Evolutionary conservation across 2,329 filamentous ascomycete genomes (phyloP).

Genomic region (Corinectria fuckeliana): DNA sequence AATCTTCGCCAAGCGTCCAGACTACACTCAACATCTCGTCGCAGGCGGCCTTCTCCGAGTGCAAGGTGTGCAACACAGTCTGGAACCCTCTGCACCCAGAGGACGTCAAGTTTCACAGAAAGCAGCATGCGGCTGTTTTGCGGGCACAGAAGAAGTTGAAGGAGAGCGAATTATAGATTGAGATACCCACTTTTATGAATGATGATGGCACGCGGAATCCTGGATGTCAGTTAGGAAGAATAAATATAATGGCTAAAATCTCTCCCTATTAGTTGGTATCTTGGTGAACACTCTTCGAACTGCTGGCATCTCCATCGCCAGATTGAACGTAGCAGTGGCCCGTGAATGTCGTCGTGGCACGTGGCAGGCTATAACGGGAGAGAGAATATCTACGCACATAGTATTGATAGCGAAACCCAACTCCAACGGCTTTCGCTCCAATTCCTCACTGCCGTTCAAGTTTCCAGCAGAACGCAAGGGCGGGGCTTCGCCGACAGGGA

Average conservation of each 20-base stretch:
- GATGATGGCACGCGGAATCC: neutral
- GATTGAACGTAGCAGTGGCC: neutral
- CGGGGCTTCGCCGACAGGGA: neutral
- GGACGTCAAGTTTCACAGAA: slow-evolving; percentile 52
- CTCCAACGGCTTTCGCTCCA: neutral
- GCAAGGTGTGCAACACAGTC: slow-evolving; percentile 50
- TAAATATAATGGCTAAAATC: too few species aligned
- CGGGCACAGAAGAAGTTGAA: slow-evolving; percentile 36
- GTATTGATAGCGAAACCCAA: neutral
- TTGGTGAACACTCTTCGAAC: too few species aligned
- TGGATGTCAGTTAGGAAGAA: too few species aligned
- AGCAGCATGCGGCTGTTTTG: slow-evolving; percentile 46
- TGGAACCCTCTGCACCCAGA: slow-evolving; percentile 53
- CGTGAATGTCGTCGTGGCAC: neutral
- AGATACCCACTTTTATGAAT: slow-evolving; percentile 33
- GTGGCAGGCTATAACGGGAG: neutral
- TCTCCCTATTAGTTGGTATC: too few species aligned
- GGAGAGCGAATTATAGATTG: slow-evolving; percentile 30
- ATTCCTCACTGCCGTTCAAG: neutral
- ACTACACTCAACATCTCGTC: slow-evolving; percentile 54
- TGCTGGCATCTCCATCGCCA: neutral
- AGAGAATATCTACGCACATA: neutral
- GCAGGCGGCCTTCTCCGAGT: slow-evolving; percentile 51
- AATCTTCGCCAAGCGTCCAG: slow-evolving; percentile 42
- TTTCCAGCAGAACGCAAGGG: neutral